A percentile compares a stretch with the other conserved stretches of the same genome.
Conservation (phyloP, 169 alveolate species). For the Plasmodium berghei region DNA sequence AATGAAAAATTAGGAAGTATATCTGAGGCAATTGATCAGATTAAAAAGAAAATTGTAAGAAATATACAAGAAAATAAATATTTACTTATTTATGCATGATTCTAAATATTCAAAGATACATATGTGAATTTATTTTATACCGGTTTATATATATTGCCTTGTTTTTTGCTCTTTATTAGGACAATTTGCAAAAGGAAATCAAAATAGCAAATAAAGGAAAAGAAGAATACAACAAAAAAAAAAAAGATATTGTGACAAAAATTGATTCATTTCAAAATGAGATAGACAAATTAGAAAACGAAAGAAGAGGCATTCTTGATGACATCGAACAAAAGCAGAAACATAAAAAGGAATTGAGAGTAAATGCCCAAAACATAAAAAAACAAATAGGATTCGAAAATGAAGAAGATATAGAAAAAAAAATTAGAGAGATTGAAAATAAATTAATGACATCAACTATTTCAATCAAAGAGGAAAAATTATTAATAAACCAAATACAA, state of each 20-base stretch:
- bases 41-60: conserved; percentile 71
- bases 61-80: not conserved
- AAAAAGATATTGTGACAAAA: conserved; percentile 78
- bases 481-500: conserved; percentile 82
- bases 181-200: conserved; percentile 78
- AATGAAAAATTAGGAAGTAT: conserved; percentile 54
- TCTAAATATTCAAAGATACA: not conserved
- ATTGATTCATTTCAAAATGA: conserved; percentile 81
- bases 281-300: conserved; percentile 80
- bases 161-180: conserved; percentile 71
- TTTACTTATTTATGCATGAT: not conserved
- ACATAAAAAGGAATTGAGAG: conserved; percentile 80
- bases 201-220: conserved; percentile 80
- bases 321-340: conserved; percentile 82
- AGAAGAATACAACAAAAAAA: conserved; percentile 77
- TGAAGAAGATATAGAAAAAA: conserved; percentile 83
- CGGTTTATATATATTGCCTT: conserved; percentile 66
- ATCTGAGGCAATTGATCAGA: conserved; percentile 65
- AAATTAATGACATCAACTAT: conserved; percentile 85
- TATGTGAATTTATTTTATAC: not conserved
- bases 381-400: conserved; percentile 81
- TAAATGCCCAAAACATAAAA: conserved; percentile 80
- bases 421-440: conserved; percentile 82
- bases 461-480: conserved; percentile 85
- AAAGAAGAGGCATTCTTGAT: conserved; percentile 79